Conservation (phyloP, 306 rosid genomes). For the Rubus idaeus region DNA sequence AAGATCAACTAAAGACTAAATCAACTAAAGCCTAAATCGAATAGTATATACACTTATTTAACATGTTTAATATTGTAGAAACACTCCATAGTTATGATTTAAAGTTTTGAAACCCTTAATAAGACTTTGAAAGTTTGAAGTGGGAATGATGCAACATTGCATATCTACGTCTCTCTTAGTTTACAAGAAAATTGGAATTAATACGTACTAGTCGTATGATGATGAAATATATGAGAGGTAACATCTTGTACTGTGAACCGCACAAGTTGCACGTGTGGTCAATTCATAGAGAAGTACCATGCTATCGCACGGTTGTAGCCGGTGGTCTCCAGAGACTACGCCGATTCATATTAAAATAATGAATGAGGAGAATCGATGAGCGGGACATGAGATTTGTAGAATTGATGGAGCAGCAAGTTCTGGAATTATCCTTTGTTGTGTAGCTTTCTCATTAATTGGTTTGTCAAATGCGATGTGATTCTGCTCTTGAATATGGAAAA, state of each 20-base stretch:
- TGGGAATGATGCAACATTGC: neutral
- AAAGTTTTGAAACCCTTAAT: too few relatives aligned
- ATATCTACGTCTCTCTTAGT: neutral
- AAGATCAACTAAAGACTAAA: too few relatives aligned
- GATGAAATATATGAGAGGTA: constrained; percentile 19
- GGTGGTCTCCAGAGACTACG: constrained; percentile 8
- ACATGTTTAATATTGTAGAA: too few relatives aligned
- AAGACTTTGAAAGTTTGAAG: too few relatives aligned
- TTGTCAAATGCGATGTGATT: constrained; percentile 2
- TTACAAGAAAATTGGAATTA: constrained; percentile 6
- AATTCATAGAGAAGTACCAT: constrained; percentile 22
- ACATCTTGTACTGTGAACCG: constrained; percentile 27
- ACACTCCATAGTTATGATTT: too few relatives aligned
- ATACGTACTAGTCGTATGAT: constrained; percentile 8
- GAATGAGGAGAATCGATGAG: constrained; percentile 2
- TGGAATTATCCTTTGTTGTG: constrained; percentile 2
- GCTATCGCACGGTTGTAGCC: neutral
- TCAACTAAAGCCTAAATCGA: too few relatives aligned
- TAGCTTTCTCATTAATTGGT: constrained; percentile 16
- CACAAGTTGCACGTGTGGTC: constrained; percentile 43
- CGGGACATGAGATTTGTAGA: neutral
- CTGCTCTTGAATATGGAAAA: constrained; percentile 20
- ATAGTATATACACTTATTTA: too few relatives aligned
- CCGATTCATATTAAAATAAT: constrained; percentile 12
- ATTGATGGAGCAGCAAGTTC: neutral